Evolutionary conservation across 1,284 basidiomycete species (phyloP).

Genomic region (Crocinoboletus sp.): DNA sequence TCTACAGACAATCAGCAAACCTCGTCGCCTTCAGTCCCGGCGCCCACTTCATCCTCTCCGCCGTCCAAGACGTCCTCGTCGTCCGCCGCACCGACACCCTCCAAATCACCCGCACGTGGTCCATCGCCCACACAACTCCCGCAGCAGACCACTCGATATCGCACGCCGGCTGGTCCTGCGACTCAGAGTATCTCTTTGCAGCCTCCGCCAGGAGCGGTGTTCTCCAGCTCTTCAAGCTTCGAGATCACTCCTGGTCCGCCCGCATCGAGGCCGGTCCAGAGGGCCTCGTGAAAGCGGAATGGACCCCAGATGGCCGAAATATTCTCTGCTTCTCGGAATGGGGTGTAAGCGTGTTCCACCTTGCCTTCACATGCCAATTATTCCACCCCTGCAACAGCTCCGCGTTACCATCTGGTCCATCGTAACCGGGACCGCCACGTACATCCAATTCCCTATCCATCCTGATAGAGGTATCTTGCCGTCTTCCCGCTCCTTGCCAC

Average conservation of each 20-base stretch:
- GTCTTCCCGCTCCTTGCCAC: not conserved
- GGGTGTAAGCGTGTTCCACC: constrained; percentile 56
- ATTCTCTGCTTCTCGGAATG: constrained; percentile 86
- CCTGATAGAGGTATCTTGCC: constrained; percentile 59
- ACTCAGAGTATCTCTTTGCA: constrained; percentile 78
- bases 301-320: constrained; percentile 77
- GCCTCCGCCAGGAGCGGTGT: constrained; percentile 60
- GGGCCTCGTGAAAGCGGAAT: constrained; percentile 78
- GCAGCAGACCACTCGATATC: constrained; percentile 47
- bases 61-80: constrained; percentile 66
- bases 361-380: constrained; percentile 3
- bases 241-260: constrained; percentile 69
- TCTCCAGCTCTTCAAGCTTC: constrained; percentile 69
- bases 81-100: constrained; percentile 73
- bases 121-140: constrained; percentile 38
- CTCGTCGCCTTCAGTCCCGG: constrained; percentile 72
- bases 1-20: constrained; percentile 65
- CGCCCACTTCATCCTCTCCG: constrained; percentile 69
- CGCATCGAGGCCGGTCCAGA: constrained; percentile 76
- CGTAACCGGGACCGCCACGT: constrained; percentile 59
- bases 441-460: constrained; percentile 76
- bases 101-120: constrained; percentile 71
- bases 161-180: constrained; percentile 75
- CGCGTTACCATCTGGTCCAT: constrained; percentile 80
- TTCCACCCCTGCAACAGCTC: constrained; percentile 47